These are phyloP conservation scores for Brasenia schreberi DNA, from an alignment of 164 flowering plant species.

Conservation along the genomic window DNA sequence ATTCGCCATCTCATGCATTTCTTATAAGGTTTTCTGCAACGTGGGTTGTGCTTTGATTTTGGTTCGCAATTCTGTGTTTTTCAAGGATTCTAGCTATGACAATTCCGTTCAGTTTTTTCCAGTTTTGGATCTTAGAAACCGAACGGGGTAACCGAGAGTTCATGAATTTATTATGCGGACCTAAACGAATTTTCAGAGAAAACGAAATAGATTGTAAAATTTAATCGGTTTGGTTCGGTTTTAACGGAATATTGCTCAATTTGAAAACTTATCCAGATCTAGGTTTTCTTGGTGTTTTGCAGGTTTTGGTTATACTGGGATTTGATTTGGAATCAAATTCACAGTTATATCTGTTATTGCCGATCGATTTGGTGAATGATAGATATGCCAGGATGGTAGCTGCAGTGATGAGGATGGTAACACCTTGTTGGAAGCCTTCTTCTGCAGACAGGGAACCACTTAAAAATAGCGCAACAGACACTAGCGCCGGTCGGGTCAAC, in stretches of 20 bases:
- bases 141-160: too few species aligned
- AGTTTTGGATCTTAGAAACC: too few species aligned
- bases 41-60: background rate
- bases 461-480: constrained; percentile 27
- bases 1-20: background rate
- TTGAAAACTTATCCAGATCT: background rate
- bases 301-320: background rate
- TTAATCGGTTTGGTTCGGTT: background rate
- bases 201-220: background rate
- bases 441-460: constrained; percentile 24
- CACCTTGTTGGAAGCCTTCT: constrained; percentile 68
- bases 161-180: too few species aligned
- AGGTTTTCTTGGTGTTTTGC: background rate
- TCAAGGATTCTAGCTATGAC: background rate
- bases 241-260: background rate
- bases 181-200: too few species aligned
- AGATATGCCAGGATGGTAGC: background rate
- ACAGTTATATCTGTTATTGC: background rate
- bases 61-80: background rate
- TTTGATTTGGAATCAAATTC: background rate
- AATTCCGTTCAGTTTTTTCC: background rate
- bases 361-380: background rate
- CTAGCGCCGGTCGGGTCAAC: constrained; percentile 24
- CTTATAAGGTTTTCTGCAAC: background rate
- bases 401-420: constrained; percentile 30